These are phyloP conservation scores for Pichia sp. DNA, from an alignment of 1,139 yeast genomes.

Conservation along the genomic window DNA sequence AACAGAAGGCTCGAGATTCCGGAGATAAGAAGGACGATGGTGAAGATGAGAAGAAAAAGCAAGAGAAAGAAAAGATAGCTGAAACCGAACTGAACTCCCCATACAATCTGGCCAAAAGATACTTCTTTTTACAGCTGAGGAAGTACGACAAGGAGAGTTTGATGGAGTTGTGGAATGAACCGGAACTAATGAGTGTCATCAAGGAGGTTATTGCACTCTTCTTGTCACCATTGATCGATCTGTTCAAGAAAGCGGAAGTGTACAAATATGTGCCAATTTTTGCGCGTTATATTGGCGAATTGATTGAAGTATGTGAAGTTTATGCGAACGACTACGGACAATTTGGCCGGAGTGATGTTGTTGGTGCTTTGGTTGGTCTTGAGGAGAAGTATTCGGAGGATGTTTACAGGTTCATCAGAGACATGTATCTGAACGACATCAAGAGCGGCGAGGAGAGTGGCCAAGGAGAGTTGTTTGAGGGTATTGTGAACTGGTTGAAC, in stretches of 20 bases:
- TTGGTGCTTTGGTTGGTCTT: slow-evolving; percentile 58
- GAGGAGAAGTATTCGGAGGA: slow-evolving; percentile 67
- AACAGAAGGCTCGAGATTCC: background rate
- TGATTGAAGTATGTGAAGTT: slow-evolving; percentile 48
- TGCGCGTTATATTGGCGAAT: slow-evolving; percentile 68
- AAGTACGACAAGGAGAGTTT: slow-evolving; percentile 70
- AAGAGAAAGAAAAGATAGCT: background rate
- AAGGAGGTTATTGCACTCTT: slow-evolving; percentile 72
- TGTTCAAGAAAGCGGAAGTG: slow-evolving; percentile 72
- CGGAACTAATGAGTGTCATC: slow-evolving; percentile 65
- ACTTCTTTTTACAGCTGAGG: slow-evolving; percentile 61
- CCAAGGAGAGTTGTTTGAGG: slow-evolving; percentile 58
- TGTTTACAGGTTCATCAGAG: slow-evolving; percentile 70
- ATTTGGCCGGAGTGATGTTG: slow-evolving; percentile 38
- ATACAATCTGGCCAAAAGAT: slow-evolving; percentile 41
- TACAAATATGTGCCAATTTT: slow-evolving; percentile 71
- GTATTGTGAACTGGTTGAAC: slow-evolving; percentile 64
- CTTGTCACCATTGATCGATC: slow-evolving; percentile 75
- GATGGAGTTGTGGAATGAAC: slow-evolving; percentile 80
- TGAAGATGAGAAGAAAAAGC: background rate
- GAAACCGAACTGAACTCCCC: slow-evolving; percentile 21
- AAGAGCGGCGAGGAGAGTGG: slow-evolving; percentile 29
- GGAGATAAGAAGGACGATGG: background rate
- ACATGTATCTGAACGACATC: slow-evolving; percentile 68
- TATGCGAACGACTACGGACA: slow-evolving; percentile 41